These are phyloP conservation scores for Chalciporus piperatus DNA, from an alignment of 768 basidiomycete genomes.

Conservation along the genomic window DNA sequence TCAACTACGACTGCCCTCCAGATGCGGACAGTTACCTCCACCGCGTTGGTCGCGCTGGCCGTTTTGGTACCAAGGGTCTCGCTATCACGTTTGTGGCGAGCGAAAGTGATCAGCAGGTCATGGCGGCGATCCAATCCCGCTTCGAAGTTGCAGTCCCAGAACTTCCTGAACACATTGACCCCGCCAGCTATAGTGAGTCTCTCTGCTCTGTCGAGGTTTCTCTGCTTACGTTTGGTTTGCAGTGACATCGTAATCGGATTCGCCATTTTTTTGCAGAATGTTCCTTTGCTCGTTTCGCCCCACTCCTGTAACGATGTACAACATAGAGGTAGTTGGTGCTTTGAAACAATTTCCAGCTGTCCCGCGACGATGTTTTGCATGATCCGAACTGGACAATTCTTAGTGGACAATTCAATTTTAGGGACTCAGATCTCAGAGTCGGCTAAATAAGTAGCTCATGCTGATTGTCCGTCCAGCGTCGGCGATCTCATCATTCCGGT, in stretches of 20 bases:
- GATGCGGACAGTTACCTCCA: conserved; percentile 99
- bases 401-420: too few relatives aligned
- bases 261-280: neutral
- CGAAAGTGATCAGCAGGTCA: conserved; percentile 90
- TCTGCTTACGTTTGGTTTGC: neutral
- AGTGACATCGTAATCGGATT: conserved; percentile 46
- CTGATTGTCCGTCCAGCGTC: too few relatives aligned
- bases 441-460: too few relatives aligned
- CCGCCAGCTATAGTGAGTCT: conserved; percentile 89
- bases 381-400: too few relatives aligned
- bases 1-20: conserved; percentile 97
- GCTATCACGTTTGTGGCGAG: conserved; percentile 96
- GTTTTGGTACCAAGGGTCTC: conserved; percentile 99
- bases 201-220: neutral
- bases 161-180: conserved; percentile 90
- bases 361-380: too few relatives aligned
- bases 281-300: too few relatives aligned
- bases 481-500: too few relatives aligned
- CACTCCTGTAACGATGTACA: too few relatives aligned
- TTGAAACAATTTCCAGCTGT: too few relatives aligned
- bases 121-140: conserved; percentile 90
- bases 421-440: too few relatives aligned
- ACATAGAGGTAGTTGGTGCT: too few relatives aligned
- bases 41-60: conserved; percentile 97
- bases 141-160: conserved; percentile 98